Evolutionary conservation across 2,329 filamentous ascomycete genomes (phyloP).

Genomic region (Claviceps sp.): DNA sequence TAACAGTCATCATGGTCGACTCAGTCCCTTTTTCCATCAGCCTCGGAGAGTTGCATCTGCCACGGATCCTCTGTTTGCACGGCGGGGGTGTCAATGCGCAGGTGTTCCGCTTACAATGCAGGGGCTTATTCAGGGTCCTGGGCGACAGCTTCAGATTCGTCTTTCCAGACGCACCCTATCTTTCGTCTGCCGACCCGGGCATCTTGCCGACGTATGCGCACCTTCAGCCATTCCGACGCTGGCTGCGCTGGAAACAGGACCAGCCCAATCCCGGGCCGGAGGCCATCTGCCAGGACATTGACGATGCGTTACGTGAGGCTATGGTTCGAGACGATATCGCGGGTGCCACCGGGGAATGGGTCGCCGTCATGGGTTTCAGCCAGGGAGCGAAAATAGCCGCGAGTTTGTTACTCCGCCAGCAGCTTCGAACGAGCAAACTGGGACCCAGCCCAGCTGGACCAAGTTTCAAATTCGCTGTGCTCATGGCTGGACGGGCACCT

Average conservation of each 20-base stretch:
- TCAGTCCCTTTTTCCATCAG: neutral
- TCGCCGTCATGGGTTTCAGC: constrained; percentile 46
- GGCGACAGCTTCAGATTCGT: constrained; percentile 48
- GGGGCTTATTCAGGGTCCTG: constrained; percentile 30
- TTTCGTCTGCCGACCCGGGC: constrained; percentile 44
- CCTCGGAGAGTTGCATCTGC: constrained; percentile 19
- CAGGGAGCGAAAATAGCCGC: constrained; percentile 46
- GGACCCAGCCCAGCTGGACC: neutral
- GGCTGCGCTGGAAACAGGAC: constrained; percentile 27
- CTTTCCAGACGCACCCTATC: constrained; percentile 54
- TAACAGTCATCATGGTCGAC: neutral
- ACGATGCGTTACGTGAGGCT: constrained; percentile 21
- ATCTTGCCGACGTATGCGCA: constrained; percentile 48
- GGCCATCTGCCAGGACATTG: constrained; percentile 25
- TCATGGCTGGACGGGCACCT: constrained; percentile 8
- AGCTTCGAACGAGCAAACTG: constrained; percentile 25
- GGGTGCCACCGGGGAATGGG: constrained; percentile 35
- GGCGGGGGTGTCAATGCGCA: constrained; percentile 54
- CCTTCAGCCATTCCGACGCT: constrained; percentile 45
- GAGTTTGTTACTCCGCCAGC: constrained; percentile 43
- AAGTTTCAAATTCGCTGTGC: constrained; percentile 8
- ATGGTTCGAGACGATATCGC: constrained; percentile 33
- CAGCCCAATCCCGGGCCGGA: neutral
- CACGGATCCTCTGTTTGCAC: constrained; percentile 60
- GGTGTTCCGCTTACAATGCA: constrained; percentile 52